A percentile compares a stretch with the other conserved stretches of the same genome.
phyloP scores from a whole-genome alignment of 2,329 filamentous ascomycete species.

The Aspergillus ochraceus region DNA sequence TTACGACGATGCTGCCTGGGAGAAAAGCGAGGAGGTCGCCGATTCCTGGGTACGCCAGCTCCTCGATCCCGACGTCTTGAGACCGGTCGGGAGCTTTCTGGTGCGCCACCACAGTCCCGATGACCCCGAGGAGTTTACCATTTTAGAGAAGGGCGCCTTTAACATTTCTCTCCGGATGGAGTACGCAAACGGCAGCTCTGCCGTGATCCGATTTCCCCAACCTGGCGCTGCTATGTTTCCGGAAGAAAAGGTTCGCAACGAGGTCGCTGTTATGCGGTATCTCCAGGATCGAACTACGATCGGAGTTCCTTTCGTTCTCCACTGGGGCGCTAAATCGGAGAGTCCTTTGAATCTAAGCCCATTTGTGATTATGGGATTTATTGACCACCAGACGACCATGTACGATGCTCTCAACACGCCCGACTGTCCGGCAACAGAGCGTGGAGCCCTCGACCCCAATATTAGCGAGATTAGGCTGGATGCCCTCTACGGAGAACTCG shows the following conservation, averaged over 20 bases:
- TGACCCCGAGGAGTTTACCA: conserved; percentile 3
- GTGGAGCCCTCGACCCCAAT: conserved; percentile 28
- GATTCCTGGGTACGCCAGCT: conserved; percentile 16
- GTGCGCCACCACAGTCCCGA: conserved; percentile 6
- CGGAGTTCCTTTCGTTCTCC: conserved; percentile 5
- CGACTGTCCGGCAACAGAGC: conserved; percentile 9
- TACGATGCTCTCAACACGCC: conserved; percentile 17
- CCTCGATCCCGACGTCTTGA: conserved; percentile 2
- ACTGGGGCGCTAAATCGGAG: conserved; percentile 15
- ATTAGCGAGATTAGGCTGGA: conserved; percentile 36
- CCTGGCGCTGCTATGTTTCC: conserved; percentile 23
- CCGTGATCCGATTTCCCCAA: conserved; percentile 22
- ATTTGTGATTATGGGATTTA: conserved; percentile 40
- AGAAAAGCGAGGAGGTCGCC: conserved; percentile 15
- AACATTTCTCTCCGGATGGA: conserved; percentile 24
- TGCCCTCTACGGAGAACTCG: conserved; percentile 19
- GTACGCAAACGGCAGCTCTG: conserved; percentile 12
- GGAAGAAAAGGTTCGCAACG: no score
- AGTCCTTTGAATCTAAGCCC: conserved; percentile 26
- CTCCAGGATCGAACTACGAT: no score
- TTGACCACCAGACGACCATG: conserved; percentile 15
- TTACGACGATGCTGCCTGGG: conserved; percentile 16
- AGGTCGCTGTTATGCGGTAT: no score
- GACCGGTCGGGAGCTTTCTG: conserved; percentile 12
- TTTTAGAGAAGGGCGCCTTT: conserved; percentile 15